phyloP scores from a whole-genome alignment of 164 flowering plant genomes.

The Magnolia kwangsiensis region DNA sequence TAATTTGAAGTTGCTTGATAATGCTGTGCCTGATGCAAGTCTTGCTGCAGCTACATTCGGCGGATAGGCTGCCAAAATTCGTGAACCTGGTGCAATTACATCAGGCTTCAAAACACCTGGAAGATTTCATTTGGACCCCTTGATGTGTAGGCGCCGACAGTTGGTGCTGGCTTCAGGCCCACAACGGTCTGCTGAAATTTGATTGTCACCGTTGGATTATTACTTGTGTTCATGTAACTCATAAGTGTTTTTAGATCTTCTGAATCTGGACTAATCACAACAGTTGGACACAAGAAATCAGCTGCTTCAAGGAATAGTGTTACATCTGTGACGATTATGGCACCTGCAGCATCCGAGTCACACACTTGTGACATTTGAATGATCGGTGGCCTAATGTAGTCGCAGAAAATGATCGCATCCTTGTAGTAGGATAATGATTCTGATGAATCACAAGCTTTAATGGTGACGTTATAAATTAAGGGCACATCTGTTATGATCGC shows the following conservation, averaged over 20 bases:
- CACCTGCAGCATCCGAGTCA: too few relatives aligned
- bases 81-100: conserved; percentile 35
- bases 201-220: conserved; percentile 23
- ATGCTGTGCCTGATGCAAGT: conserved; percentile 10
- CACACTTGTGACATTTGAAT: too few relatives aligned
- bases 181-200: conserved; percentile 29
- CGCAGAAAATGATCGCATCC: background rate
- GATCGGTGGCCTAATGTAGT: too few relatives aligned
- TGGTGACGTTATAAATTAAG: background rate
- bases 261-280: conserved; percentile 13
- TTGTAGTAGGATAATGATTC: background rate
- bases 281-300: conserved; percentile 20
- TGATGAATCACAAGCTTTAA: background rate
- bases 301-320: background rate
- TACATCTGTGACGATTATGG: background rate
- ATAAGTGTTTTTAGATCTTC: conserved; percentile 17
- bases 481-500: background rate
- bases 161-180: conserved; percentile 50
- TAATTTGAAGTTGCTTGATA: conserved; percentile 31
- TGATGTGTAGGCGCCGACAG: conserved; percentile 47
- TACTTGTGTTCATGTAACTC: conserved; percentile 22
- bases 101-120: conserved; percentile 25
- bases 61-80: conserved; percentile 42
- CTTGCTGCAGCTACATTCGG: conserved; percentile 6
- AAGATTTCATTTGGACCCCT: conserved; percentile 18